Conservation (phyloP, 73 alveolate genomes). For the Breviolum minutum region DNA sequence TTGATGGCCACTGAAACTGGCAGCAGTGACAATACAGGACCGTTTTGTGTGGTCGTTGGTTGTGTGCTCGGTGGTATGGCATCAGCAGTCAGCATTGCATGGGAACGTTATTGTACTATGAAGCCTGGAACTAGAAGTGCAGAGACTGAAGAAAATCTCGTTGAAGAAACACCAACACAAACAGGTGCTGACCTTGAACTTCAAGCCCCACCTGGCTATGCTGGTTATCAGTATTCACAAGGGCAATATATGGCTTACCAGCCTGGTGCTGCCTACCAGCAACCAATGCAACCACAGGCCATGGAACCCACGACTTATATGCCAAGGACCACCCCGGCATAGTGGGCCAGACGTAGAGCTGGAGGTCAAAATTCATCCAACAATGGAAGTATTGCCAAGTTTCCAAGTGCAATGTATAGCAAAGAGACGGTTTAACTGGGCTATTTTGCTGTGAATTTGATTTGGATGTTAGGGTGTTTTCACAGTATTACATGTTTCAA, state of each 20-base stretch:
- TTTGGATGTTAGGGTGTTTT: neutral
- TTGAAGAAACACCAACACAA: neutral
- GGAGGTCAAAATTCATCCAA: neutral
- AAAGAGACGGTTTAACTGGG: neutral
- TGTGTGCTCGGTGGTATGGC: conserved; percentile 13
- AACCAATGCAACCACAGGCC: neutral
- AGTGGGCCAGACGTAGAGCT: neutral
- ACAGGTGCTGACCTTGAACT: neutral
- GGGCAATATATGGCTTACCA: conserved; percentile 44
- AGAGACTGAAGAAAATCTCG: neutral
- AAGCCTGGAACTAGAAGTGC: neutral
- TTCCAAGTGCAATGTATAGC: neutral
- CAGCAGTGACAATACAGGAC: neutral
- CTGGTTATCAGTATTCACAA: neutral
- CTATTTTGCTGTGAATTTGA: neutral
- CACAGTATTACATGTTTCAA: neutral
- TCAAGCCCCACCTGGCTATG: neutral
- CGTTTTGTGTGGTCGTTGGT: conserved; percentile 33
- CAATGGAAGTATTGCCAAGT: neutral
- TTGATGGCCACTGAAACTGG: neutral
- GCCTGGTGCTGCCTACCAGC: neutral
- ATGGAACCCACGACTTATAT: conserved; percentile 34
- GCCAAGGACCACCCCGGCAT: neutral
- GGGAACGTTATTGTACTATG: neutral
- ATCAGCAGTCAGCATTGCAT: neutral